A percentile compares a stretch with the other conserved stretches of the same genome.
Evolutionary conservation across 306 rosid genomes (phyloP).

Genomic region (Ammopiptanthus mongolicus): DNA sequence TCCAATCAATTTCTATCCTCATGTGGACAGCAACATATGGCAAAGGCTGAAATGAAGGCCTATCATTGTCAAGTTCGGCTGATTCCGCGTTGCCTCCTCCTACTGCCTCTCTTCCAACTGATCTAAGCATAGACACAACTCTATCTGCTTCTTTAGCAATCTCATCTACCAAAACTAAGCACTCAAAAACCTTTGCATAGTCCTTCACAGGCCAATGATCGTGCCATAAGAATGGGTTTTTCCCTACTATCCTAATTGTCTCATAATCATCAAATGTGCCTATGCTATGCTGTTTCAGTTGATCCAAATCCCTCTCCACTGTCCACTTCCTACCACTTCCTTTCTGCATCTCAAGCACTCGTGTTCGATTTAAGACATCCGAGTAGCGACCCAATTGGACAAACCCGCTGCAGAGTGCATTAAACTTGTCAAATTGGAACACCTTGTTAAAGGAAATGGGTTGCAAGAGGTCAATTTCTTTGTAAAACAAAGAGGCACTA

Average conservation of each 20-base stretch:
- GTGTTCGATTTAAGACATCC: slow-evolving; percentile 39
- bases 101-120: slow-evolving; percentile 23
- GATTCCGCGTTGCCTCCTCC: background rate
- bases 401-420: slow-evolving; percentile 54
- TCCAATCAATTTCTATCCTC: slow-evolving; percentile 92
- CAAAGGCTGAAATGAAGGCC: slow-evolving; percentile 8
- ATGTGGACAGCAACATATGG: slow-evolving; percentile 83
- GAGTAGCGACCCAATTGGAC: slow-evolving; percentile 53
- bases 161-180: slow-evolving; percentile 70
- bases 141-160: slow-evolving; percentile 57
- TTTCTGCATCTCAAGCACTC: slow-evolving; percentile 47
- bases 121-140: slow-evolving; percentile 68
- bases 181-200: slow-evolving; percentile 74
- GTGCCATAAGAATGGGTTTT: slow-evolving; percentile 86
- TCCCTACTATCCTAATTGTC: slow-evolving; percentile 61
- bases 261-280: slow-evolving; percentile 45
- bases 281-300: slow-evolving; percentile 38
- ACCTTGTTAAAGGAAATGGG: slow-evolving; percentile 75
- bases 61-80: background rate
- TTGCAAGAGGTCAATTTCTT: slow-evolving; percentile 67
- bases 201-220: slow-evolving; percentile 92
- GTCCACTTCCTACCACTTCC: slow-evolving; percentile 97
- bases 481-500: slow-evolving; percentile 85
- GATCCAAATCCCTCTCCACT: slow-evolving; percentile 63
- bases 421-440: slow-evolving; percentile 59